These are phyloP conservation scores for Pseudogymnoascus sp. DNA, from an alignment of 2,329 filamentous ascomycete genomes.

Conservation along the genomic window DNA sequence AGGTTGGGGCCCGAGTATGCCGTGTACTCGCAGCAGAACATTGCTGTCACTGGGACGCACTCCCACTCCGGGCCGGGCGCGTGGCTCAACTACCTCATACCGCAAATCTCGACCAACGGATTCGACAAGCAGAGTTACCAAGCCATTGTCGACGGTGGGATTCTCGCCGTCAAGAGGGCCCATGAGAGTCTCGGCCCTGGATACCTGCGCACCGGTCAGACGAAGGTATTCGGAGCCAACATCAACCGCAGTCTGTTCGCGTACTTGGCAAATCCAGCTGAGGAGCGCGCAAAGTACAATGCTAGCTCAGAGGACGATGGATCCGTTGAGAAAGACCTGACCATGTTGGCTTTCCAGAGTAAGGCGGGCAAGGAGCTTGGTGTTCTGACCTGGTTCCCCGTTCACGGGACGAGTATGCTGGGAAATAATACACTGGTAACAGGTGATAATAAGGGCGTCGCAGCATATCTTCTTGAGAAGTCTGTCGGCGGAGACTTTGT, in stretches of 20 bases:
- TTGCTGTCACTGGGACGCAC: conserved; percentile 88
- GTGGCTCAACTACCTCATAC: conserved; percentile 90
- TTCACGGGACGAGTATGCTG: conserved; percentile 84
- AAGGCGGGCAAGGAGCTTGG: conserved; percentile 71
- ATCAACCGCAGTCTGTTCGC: conserved; percentile 84
- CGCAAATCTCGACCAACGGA: conserved; percentile 80
- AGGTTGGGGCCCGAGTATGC: conserved; percentile 63
- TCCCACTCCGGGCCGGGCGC: conserved; percentile 86
- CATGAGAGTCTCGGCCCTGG: conserved; percentile 62
- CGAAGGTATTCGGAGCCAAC: conserved; percentile 65
- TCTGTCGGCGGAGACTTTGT: conserved; percentile 62
- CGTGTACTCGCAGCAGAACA: conserved; percentile 68
- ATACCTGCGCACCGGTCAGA: conserved; percentile 60
- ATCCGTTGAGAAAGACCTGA: conserved; percentile 65
- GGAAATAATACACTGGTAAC: conserved; percentile 86
- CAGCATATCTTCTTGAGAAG: conserved; percentile 75
- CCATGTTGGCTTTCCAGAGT: conserved; percentile 67
- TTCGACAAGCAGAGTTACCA: conserved; percentile 82
- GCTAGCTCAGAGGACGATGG: conserved; percentile 43
- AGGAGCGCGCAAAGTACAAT: conserved; percentile 63
- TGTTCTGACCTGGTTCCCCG: conserved; percentile 81
- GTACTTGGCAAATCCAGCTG: conserved; percentile 75
- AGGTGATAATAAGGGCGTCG: conserved; percentile 95
- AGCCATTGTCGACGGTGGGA: conserved; percentile 77
- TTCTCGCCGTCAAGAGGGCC: conserved; percentile 73